phyloP scores from a whole-genome alignment of 2,329 filamentous ascomycete genomes.

The Fusarium palustre region DNA sequence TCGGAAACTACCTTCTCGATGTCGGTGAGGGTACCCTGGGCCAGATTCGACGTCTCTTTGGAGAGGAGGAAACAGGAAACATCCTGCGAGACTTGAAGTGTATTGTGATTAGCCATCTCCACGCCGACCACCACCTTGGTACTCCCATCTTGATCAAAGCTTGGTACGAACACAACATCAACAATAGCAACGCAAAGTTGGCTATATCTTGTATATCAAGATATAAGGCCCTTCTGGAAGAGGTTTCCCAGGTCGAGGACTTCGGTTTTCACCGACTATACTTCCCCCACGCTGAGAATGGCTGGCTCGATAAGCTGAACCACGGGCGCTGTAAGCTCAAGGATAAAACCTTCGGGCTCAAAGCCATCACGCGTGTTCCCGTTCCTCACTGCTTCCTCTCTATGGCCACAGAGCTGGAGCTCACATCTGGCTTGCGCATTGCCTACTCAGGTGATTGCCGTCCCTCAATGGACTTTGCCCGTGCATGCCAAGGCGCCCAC shows the following conservation, averaged over 20 bases:
- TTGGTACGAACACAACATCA: constrained; percentile 72
- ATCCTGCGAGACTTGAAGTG: constrained; percentile 82
- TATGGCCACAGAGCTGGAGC: constrained; percentile 80
- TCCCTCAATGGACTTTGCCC: constrained; percentile 76
- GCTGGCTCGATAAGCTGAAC: constrained; percentile 37
- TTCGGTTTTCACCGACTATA: constrained; percentile 71
- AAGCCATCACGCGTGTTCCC: constrained; percentile 71
- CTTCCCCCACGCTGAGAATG: constrained; percentile 49
- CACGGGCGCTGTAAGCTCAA: constrained; percentile 54
- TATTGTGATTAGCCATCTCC: constrained; percentile 94
- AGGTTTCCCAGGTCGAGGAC: constrained; percentile 83
- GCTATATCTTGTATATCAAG: constrained; percentile 75
- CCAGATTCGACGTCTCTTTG: constrained; percentile 81
- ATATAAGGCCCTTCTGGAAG: constrained; percentile 81
- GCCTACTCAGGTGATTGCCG: constrained; percentile 96
- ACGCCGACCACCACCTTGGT: constrained; percentile 96
- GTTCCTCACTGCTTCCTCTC: constrained; percentile 86
- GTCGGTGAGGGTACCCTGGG: constrained; percentile 93
- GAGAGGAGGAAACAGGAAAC: constrained; percentile 71
- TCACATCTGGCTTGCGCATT: constrained; percentile 83
- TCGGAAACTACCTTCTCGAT: constrained; percentile 91
- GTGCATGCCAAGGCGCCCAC: constrained; percentile 79
- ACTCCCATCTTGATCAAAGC: constrained; percentile 83
- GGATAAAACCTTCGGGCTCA: constrained; percentile 69
- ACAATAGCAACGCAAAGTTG: constrained; percentile 60